phyloP scores from a whole-genome alignment of 1,284 basidiomycete species.

The Pascua sp. region DNA sequence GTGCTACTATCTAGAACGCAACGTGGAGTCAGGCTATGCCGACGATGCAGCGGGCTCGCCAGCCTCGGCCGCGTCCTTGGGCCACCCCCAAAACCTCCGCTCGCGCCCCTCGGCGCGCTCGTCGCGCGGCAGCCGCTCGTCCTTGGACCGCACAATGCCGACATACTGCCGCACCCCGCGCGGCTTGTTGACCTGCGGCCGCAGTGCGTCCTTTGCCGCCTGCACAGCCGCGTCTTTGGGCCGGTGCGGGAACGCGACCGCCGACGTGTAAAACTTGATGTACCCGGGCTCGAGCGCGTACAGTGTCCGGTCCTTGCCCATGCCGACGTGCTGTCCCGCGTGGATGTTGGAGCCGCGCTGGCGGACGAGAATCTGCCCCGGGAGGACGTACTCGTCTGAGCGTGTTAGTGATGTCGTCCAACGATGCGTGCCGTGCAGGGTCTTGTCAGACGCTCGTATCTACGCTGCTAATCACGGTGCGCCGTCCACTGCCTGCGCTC shows the following conservation, averaged over 20 bases:
- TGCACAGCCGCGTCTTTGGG: constrained; percentile 40
- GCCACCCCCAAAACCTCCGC: constrained; percentile 48
- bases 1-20: neutral
- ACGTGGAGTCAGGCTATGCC: neutral
- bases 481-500: no score
- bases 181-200: constrained; percentile 37
- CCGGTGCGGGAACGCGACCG: constrained; percentile 41
- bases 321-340: constrained; percentile 84
- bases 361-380: constrained; percentile 89
- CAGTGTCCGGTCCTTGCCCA: constrained; percentile 87
- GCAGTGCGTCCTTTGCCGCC: constrained; percentile 10
- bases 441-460: no score
- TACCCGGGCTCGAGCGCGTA: constrained; percentile 82
- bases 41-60: neutral
- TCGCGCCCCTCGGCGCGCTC: constrained; percentile 59
- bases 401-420: constrained; percentile 7
- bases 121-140: constrained; percentile 79
- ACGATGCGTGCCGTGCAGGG: no score
- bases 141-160: constrained; percentile 71
- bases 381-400: constrained; percentile 82
- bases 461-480: no score
- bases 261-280: constrained; percentile 75
- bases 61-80: constrained; percentile 20
- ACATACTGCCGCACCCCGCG: constrained; percentile 62
- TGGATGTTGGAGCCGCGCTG: constrained; percentile 87